Evolutionary conservation across 2,329 filamentous ascomycete genomes (phyloP).

Genomic region (Fusarium sp.): DNA sequence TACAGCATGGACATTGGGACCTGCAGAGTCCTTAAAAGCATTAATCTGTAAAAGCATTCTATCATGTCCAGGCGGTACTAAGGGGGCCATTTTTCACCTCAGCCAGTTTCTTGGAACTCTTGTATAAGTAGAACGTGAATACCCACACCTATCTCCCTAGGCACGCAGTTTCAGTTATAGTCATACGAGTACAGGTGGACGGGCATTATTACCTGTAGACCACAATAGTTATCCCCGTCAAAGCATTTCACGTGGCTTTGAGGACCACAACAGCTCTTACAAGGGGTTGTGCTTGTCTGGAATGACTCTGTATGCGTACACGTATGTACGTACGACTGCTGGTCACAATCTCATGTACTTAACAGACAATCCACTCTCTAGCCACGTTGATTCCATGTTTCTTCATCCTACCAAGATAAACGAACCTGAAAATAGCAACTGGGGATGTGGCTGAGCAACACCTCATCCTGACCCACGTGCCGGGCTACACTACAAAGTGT

Average conservation of each 20-base stretch:
- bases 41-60: no score
- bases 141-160: background rate
- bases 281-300: conserved; percentile 2
- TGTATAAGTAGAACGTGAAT: no score
- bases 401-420: conserved; percentile 6
- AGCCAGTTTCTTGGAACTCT: no score
- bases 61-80: no score
- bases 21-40: no score
- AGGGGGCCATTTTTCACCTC: no score
- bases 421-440: conserved; percentile 38
- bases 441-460: conserved; percentile 39
- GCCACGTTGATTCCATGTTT: conserved; percentile 1
- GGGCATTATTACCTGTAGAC: background rate
- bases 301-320: conserved; percentile 1
- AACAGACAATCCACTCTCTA: background rate
- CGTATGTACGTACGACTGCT: conserved; percentile 3
- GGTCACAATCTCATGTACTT: background rate
- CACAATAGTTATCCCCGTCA: background rate
- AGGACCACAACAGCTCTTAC: background rate
- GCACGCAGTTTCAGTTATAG: background rate
- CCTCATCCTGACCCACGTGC: conserved; percentile 7
- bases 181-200: background rate
- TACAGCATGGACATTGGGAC: no score
- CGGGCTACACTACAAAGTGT: no score
- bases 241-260: background rate